A percentile compares a stretch with the other conserved stretches of the same genome.
Evolutionary conservation across 2,329 filamentous ascomycete species (phyloP).

Genomic region (Phialophora verrucosa): DNA sequence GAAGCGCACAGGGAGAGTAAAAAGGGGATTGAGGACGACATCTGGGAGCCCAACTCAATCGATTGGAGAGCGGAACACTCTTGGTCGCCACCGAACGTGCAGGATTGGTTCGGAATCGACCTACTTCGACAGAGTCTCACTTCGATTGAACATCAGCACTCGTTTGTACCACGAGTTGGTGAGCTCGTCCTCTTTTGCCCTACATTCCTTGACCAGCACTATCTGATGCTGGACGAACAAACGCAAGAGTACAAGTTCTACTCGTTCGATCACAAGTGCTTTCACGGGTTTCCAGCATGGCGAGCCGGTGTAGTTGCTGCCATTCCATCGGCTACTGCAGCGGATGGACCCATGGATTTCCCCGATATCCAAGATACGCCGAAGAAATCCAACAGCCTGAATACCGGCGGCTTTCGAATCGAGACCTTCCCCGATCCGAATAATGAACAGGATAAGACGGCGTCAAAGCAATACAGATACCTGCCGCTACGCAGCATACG

Average conservation of each 20-base stretch:
- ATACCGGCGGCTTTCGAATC: conserved; percentile 61
- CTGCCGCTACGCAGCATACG: conserved; percentile 60
- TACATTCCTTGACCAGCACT: conserved; percentile 43
- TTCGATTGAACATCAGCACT: conserved; percentile 51
- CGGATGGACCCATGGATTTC: conserved; percentile 43
- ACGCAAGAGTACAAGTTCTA: conserved; percentile 45
- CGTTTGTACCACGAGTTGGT: conserved; percentile 60
- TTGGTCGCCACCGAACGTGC: conserved; percentile 6
- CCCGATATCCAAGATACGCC: conserved; percentile 55
- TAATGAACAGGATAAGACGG: conserved; percentile 54
- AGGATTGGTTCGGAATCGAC: conserved; percentile 40
- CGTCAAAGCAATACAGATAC: conserved; percentile 62
- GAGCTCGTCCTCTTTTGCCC: conserved; percentile 62
- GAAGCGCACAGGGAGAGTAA: conserved; percentile 42
- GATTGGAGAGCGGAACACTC: conserved; percentile 61
- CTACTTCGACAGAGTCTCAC: conserved; percentile 51
- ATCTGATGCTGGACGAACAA: conserved; percentile 46
- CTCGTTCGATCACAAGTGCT: conserved; percentile 43
- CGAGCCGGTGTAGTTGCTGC: conserved; percentile 63
- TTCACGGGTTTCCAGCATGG: conserved; percentile 55
- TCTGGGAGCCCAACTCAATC: conserved; percentile 58
- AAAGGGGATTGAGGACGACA: conserved; percentile 50
- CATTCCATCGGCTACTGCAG: conserved; percentile 49
- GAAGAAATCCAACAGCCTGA: conserved; percentile 51
- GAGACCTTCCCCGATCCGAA: conserved; percentile 62